A percentile compares a stretch with the other conserved stretches of the same genome.
These are phyloP conservation scores for Colletotrichum sp. DNA, from an alignment of 2,329 filamentous ascomycete species.

Conservation along the genomic window DNA sequence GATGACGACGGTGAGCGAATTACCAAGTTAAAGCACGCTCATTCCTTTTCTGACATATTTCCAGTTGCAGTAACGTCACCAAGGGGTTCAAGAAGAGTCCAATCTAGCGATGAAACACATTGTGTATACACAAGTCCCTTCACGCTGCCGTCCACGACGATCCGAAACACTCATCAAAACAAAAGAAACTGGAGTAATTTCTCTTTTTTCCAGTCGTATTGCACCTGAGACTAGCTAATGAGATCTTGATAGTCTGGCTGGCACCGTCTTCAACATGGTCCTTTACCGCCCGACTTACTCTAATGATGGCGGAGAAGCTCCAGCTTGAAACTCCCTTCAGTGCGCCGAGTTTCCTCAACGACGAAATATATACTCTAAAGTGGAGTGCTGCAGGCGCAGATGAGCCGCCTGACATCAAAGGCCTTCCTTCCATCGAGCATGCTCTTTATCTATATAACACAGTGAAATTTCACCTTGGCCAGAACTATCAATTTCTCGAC, in stretches of 20 bases:
- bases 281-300: conserved; percentile 34
- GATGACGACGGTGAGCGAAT: background rate
- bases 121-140: conserved; percentile 35
- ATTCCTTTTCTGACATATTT: background rate
- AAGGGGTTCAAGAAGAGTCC: background rate
- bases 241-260: conserved; percentile 28
- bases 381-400: conserved; percentile 23
- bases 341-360: conserved; percentile 26
- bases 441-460: conserved; percentile 36
- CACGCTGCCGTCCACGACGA: conserved; percentile 29
- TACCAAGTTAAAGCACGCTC: background rate
- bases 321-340: conserved; percentile 25
- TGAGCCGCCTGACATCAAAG: conserved; percentile 32
- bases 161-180: conserved; percentile 33
- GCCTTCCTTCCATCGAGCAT: conserved; percentile 37
- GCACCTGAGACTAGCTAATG: background rate
- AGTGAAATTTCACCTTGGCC: conserved; percentile 42
- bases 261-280: conserved; percentile 39
- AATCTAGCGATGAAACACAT: background rate
- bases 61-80: conserved; percentile 24
- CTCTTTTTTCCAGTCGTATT: background rate
- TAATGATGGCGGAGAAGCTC: conserved; percentile 35
- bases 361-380: conserved; percentile 31
- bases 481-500: conserved; percentile 39
- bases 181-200: conserved; percentile 40